Evolutionary conservation across 331 rosid genomes (phyloP), one percentile per base, ranked within the genome.

Genomic region (Ulmus americana): DNA sequence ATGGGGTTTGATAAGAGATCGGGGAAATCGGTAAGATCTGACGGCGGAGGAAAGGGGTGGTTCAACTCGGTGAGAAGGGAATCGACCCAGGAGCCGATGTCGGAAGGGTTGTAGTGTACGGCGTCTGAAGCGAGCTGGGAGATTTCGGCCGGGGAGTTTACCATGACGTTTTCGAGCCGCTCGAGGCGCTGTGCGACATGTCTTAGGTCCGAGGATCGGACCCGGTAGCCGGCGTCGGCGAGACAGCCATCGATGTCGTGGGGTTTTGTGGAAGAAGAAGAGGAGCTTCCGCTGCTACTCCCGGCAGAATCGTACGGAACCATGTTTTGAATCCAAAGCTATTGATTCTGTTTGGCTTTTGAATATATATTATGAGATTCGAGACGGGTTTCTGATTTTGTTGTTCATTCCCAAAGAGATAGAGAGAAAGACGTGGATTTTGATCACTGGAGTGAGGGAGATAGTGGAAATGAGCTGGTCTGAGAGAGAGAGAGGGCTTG

Each of bases 31-130:
- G 81, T 50, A 5, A 85, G 80, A 60, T 82, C 89, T n/a, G 84
- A 81, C 0, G 90, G 83, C 1, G 80, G 53, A 5, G 91, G 58
- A 0, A 43, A 69, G 2, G 80, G 78, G 45, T 70, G 74, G 76
- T 82, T 76, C 12, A 90, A 71, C 68, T 85, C 94, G 9, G 94
- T 72, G 69, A 91, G 88, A 2, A 90, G 90, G 5, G 94, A 80
- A 65, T 91, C 95, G 4, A 91, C 86, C 96, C 96, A 91, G 20
- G 86, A 69, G n/a, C 66, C 88, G 42, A 86, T 68, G 57, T 91
- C 90, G 58, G 95, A 71, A 44, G 97, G 97, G 72, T 90, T 82
- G 70, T 86, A 91, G 65, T 65, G 84, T 1, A 86, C 82, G 0
- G 88, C 43, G 10, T 81, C 90, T 12, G 88, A 80, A 22, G 95